Evolutionary conservation across 352 stramenopile genomes (phyloP).

Genomic region (Phytophthora podocarpi): DNA sequence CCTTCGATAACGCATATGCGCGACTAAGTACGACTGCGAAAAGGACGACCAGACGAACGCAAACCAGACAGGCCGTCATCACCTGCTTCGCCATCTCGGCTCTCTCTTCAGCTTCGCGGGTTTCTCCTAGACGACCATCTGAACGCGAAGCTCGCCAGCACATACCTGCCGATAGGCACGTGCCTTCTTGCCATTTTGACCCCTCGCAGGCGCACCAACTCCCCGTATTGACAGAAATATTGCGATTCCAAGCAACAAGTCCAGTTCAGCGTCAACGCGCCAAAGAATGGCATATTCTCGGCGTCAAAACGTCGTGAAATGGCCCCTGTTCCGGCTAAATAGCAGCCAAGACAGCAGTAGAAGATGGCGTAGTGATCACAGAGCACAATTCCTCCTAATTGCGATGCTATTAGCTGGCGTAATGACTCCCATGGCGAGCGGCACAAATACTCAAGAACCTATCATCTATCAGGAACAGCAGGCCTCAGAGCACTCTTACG

Average conservation of each 20-base stretch:
- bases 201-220: background rate
- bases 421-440: background rate
- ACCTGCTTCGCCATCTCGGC: conserved; percentile 8
- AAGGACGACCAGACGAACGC: conserved; percentile 24
- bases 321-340: conserved; percentile 6
- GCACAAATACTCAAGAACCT: conserved; percentile 6
- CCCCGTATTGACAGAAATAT: conserved; percentile 23
- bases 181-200: conserved; percentile 2
- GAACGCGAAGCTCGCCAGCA: background rate
- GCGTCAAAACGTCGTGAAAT: background rate
- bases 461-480: conserved; percentile 13
- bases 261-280: background rate
- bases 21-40: conserved; percentile 24
- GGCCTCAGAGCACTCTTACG: background rate
- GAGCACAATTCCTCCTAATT: conserved; percentile 5
- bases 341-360: background rate
- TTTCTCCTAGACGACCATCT: conserved; percentile 15
- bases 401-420: conserved; percentile 11
- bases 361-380: conserved; percentile 4
- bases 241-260: conserved; percentile 1
- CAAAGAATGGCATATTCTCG: conserved; percentile 18
- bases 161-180: background rate
- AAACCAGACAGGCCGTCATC: conserved; percentile 17
- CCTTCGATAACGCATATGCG: too few relatives aligned
- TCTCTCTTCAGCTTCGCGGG: conserved; percentile 15